Conservation (phyloP, 2,329 filamentous ascomycete species). For the Penicillium psychrosexuale region DNA sequence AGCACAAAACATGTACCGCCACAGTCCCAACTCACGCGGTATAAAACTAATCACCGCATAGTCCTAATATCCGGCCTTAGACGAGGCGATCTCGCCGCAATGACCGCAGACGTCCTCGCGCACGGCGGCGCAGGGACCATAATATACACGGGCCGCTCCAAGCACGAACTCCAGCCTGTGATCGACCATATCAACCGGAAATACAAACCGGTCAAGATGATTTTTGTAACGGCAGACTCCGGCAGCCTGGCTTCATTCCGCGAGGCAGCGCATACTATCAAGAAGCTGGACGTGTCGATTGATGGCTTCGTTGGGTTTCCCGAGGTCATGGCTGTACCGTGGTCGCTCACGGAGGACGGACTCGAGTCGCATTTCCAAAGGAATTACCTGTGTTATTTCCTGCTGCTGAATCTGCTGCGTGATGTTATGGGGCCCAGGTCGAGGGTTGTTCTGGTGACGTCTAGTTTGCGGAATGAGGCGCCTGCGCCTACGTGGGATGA, state of each 20-base stretch:
- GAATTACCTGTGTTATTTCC: slow-evolving; percentile 27
- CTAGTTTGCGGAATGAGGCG: slow-evolving; percentile 21
- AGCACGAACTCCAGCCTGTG: slow-evolving; percentile 24
- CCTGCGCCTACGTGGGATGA: slow-evolving; percentile 21
- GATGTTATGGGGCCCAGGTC: slow-evolving; percentile 12
- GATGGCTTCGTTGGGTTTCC: slow-evolving; percentile 25
- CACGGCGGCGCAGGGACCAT: slow-evolving; percentile 26
- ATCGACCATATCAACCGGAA: slow-evolving; percentile 25
- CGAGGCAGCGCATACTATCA: slow-evolving; percentile 17
- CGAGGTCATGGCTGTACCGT: slow-evolving; percentile 18
- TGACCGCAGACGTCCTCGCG: slow-evolving; percentile 28
- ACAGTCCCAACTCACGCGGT: no score
- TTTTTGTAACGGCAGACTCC: slow-evolving; percentile 20
- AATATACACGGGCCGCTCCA: slow-evolving; percentile 29
- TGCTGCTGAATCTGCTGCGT: slow-evolving; percentile 22
- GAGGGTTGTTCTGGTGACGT: slow-evolving; percentile 23
- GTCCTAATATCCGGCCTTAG: slow-evolving; percentile 29
- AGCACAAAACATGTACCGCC: slow-evolving; percentile 30
- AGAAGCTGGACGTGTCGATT: slow-evolving; percentile 15
- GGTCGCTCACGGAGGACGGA: slow-evolving; percentile 22
- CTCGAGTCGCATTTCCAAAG: slow-evolving; percentile 26
- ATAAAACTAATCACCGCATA: slow-evolving; percentile 2
- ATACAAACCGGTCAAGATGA: slow-evolving; percentile 18
- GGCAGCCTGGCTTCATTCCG: slow-evolving; percentile 16
- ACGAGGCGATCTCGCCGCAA: slow-evolving; percentile 24